Base-by-base conservation (phyloP, 495 filamentous ascomycete species). In the Lichina pygmaea region DNA sequence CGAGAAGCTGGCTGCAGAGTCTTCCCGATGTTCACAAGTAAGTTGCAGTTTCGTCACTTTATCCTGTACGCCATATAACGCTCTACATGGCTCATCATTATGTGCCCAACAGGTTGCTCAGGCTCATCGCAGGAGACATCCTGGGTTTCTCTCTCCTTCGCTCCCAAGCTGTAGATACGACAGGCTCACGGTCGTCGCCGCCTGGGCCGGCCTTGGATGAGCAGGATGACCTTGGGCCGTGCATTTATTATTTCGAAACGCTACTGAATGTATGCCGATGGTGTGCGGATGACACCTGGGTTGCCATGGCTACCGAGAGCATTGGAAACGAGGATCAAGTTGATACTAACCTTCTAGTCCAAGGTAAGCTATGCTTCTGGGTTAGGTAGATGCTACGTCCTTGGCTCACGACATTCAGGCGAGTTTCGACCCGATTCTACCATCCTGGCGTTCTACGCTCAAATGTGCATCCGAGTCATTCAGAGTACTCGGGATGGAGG, bases 1-100 rank as follows among this genome's bases (percentile, higher is more conserved):
- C 81, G 16, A 73, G 78, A 49, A 72, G 69, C 38, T 97, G 89
- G 89, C 62, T 97, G 7, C 76, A 79, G 52, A 80, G 70, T 41
- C 62, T 91, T 13, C 61, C 75, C 41, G 71, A 66, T n/a, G 60
- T 81, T 51, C 68, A 74, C 46, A 71, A 67, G 68, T 77, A 61
- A 49, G 63, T 61, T 36, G 11, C 13, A 1, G 24, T 24, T 24
- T 40, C 15, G 15, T 2, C 3, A 4, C 24, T 24, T 24, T 24
- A 24, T 24, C 24, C 24, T 1, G 24, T 4, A 24, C 24, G 24
- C 24, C 24, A 4, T 4, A 24, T 24, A 1, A 24, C 4, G 24
- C 24, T 24, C 24, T 24, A 24, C 24, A 24, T 24, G 24, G 24
- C 24, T 24, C 24, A 24, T 24, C 24, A 24, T 24, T 4, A 24